Evolutionary conservation across 805 yeast genomes (phyloP), one percentile per base, ranked within the genome.

Genomic region (Sugiyamaella boreocaroliniensis): DNA sequence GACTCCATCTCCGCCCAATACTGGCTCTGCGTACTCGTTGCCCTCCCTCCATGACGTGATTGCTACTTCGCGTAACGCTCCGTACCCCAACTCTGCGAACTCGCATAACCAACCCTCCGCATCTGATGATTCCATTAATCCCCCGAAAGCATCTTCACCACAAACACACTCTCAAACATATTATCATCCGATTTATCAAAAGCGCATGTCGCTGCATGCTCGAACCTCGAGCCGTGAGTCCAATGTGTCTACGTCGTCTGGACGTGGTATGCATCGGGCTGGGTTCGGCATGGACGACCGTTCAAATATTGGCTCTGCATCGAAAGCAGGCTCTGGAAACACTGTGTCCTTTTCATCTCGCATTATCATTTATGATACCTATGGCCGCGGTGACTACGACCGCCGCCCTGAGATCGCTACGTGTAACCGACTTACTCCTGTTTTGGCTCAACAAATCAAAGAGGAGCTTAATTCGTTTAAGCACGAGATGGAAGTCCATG

Each of bases 371-470:
- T 92, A 83, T 68, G 95, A 89, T 55, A 92, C 97, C 0, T 89
- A 85, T 67, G 78, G 83, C 54, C 82, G 83, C 40, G 82, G 79
- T 16, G 97, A 86, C 58, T 92, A 92, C 68, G 97, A 92, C 68
- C 81, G 99, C 62, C 89, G 83, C 58, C 97, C 97, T 0, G 97
- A 89, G 57, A 75, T 83, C 29, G 95, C 96, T 2, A 89, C 97
- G 1, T 92, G 97, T 70, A 89, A 90, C 68, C 89, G 85, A 64
- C 74, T 89, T 66, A 89, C 96, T 1, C 96, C 97, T 5, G 75
- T 77, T 53, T 70, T 89, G 64, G 97, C 97, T 0, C 89, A 87
- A 67, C 81, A 80, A 68, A 89, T 92, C 61, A 85, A 83, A 69
- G 86, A 84, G 40, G 98, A 92, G 68, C 73, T 92, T 65, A 90